Evolutionary conservation across 83 land plant genomes (phyloP), one percentile per base, ranked within the genome.

Genomic region (Picea abies): DNA sequence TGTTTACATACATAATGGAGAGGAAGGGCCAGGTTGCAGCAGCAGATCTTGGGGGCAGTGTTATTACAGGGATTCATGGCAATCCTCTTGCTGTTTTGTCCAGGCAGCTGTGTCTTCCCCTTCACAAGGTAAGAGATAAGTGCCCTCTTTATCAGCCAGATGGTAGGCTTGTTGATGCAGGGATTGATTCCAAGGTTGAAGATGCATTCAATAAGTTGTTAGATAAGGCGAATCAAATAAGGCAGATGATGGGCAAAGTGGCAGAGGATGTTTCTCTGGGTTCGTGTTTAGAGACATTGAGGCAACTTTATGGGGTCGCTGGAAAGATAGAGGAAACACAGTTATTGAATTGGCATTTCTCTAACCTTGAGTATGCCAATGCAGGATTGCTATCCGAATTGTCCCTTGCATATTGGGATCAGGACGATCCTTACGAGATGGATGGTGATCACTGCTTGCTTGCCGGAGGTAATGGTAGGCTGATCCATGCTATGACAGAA

Each of bases 341-440:
- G 77, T 91, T 97, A 44, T 89, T 92, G 76, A 93, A 97, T 84
- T 97, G 99, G 99, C 99, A 97, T 83, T 87, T 95, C 62, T 98
- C 98, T 11, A 97, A 95, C 83, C 90, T 97, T 61, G 99, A 97
- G 83, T 97, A 92, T 82, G 94, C 99, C 20, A 97, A 97, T 90
- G 99, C 96, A 7, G 95, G 92, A 32, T 85, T 92, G 84, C 95
- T 97, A 52, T 90, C 99, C 7, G 78, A 90, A 2, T 91, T 95
- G 22, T 97, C 99, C 5, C 92, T 94, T 66, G 96, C 94, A 1
- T 87, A 87, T 80, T 97, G 98, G 99, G 99, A 97, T 82, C 99
- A 97, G 75, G 99, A 97, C 84, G 99, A 97, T 84, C 95, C 96
- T 37, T 95, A 92, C 87, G 99, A 97, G 79, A 97, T 97, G 98